Evolutionary conservation across 176 grass and related monocot species (phyloP), one percentile per base, ranked within the genome.

Genomic region (Saccharum spontaneum): DNA sequence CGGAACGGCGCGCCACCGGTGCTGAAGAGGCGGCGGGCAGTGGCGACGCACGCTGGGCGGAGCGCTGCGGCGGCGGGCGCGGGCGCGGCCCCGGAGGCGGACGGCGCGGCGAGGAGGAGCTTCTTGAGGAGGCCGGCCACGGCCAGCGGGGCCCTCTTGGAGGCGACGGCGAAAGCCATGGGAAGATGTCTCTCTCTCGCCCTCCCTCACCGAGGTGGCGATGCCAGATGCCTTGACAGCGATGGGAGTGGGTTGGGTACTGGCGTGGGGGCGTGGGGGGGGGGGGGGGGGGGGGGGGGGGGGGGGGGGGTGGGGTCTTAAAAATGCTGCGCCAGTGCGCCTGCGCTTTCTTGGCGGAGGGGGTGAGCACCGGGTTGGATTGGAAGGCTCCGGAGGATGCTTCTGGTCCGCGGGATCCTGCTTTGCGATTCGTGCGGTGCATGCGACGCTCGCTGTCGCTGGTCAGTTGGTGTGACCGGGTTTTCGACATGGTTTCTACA

Each of bases 101-200:
- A 43, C 59, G 59, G 43, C 77, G 37, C 44, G 34, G 46, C 61
- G 50, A 37, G 28, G 45, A 92, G 44, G 44, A 92, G 12, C 85
- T 81, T 82, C 30, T 86, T 81, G 18, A 90, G 15, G 75, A 87
- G 80, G 80, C 73, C 67, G 9, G 83, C 55, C 48, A 90, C 3
- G 48, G 48, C 49, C 16, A 52, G 39, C 28, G 73, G 33, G n/a
- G 7, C 12, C 2, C 44, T 63, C 62, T 78, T 86, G 54, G 41
- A 71, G 77, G 50, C 85, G 61, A 93, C 83, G 72, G 69, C 37
- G 36, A 59, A 57, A 15, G 86, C 94, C 90, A 95, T 95, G 52
- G 46, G 13, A 1, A 41, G 40, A 41, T 15, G 3, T 41, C 13
- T 49, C 46, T 49, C 46, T 49, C 46, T 49, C 71, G 10, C 69